A percentile compares a stretch with the other conserved stretches of the same genome.
Evolutionary conservation across 257 asterid genomes (phyloP).

Genomic region (Dorcoceras hygrometricum): DNA sequence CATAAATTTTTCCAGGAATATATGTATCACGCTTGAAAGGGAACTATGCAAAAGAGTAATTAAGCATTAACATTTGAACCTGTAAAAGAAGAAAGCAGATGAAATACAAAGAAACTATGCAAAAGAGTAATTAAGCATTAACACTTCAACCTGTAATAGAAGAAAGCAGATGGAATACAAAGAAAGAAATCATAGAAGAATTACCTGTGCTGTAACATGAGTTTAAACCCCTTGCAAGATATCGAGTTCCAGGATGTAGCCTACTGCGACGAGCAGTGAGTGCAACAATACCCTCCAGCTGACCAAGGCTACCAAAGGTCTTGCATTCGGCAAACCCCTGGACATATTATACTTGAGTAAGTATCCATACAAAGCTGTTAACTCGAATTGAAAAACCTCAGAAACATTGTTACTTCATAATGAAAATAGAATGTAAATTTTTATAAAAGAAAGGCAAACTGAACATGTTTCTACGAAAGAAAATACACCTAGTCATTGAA

Average conservation of each 20-base stretch:
- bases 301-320: constrained; percentile 93
- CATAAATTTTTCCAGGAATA: not conserved
- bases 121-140: constrained; percentile 2
- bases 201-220: constrained; percentile 94
- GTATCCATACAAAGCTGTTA: constrained; percentile 2
- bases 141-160: constrained; percentile 19
- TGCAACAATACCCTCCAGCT: constrained; percentile 91
- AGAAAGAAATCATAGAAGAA: constrained; percentile 12
- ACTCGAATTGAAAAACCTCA: constrained; percentile 21
- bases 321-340: constrained; percentile 94
- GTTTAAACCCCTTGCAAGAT: constrained; percentile 93
- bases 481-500: not conserved
- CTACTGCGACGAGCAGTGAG: constrained; percentile 97
- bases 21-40: not conserved
- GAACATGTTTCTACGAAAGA: not conserved
- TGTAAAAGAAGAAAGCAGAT: constrained; percentile 21
- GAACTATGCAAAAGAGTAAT: constrained; percentile 12
- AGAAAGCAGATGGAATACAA: constrained; percentile 19
- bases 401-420: constrained; percentile 16
- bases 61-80: constrained; percentile 8
- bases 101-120: constrained; percentile 17
- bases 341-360: constrained; percentile 31
- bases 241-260: constrained; percentile 99
- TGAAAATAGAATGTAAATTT: constrained; percentile 13
- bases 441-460: constrained; percentile 15